Base-by-base conservation (phyloP, 371 early-diverging fungal species). In the Mortierella sp. region DNA sequence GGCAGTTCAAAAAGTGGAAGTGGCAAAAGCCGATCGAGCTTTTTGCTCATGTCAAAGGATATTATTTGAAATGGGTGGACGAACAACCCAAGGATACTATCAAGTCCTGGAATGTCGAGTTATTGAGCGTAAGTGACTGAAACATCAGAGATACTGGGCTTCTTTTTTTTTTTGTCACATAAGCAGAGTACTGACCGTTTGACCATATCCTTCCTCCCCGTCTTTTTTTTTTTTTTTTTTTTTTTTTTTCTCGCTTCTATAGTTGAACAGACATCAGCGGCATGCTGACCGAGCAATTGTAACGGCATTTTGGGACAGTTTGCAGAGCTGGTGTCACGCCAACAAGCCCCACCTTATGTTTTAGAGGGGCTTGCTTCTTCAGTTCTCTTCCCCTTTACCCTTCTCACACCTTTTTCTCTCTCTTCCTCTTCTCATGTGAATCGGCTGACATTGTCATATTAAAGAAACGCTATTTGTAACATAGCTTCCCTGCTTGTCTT, bases 1-100 rank as follows among this genome's bases (percentile, higher is more conserved):
- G 98, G 98, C 97, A 98, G 81, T 96, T 97, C 80, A 94, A 93
- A 70, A 89, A 91, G 25, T 97, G 96, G 96, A 91, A 89, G 68
- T 96, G 94, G 90, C 87, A 87, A 52, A 87, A 89, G 25, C 96
- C 96, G 1, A 85, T 90, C 14, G 92, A 94, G 53, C 75, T 97
- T 16, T 96, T 97, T 81, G 84, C 85, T 19, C 87, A 92, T 80
- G 90, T 91, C 46, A 86, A 91, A 60, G 97, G 97, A 19, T 91
- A 93, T 57, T 91, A 91, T 79, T 84, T 94, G 45, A 93, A 94
- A 68, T 95, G 89, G 88, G 79, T 80, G 16, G 94, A 94, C 58
- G 96, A 93, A 55, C 85, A 87, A 26, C 70, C 86, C 4, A 84
- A 84, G 45, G 87, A 88, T 12, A 73, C 85, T 6, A 88, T 88